Evolutionary conservation across 1,139 yeast genomes (phyloP), one percentile per base, ranked within the genome.

Genomic region (Protomyces macrosporus): DNA sequence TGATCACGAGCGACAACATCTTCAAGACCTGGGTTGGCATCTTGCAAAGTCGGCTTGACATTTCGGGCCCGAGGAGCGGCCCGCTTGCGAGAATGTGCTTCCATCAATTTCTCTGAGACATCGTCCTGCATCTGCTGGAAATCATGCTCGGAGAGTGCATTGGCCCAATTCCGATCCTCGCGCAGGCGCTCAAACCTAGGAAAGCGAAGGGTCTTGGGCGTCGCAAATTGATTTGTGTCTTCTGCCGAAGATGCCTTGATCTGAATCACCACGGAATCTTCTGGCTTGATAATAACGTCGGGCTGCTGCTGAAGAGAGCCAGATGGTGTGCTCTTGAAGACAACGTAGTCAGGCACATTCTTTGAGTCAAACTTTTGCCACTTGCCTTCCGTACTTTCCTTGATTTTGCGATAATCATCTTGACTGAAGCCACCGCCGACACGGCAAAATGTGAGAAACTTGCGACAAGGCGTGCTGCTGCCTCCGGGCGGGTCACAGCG

Each of bases 341-440:
- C 77, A 4, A 87, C 69, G 5, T 79, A 67, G 0, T 70, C 55
- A 0, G 84, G 82, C 1, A 68, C 75, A 64, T 10, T 71, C 69
- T 14, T 70, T 3, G 66, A 71, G 32, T 76, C 75, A 63, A 76
- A 77, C 42, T 77, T 74, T 4, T 76, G 77, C 96, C 96, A 89
- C 67, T 82, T 81, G 0, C 84, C 85, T 45, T 78, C 75, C 0
- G 95, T 84, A 9, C 77, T 66, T 33, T 84, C 77, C 53, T 54
- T 55, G 23, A 93, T 85, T 61, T 78, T 78, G 48, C 81, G 81
- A 67, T 80, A 85, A 65, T 87, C 93, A 0, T 79, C 81, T 3
- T 77, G 75, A 7, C 88, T 82, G 68, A 93, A 84, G 0, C 98
- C 98, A 71, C 91, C 90, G 0, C 96, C 95, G 48, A 90, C 89